These are phyloP conservation scores for Cryomyces minteri DNA, from an alignment of 495 filamentous ascomycete genomes.

Conservation along the genomic window DNA sequence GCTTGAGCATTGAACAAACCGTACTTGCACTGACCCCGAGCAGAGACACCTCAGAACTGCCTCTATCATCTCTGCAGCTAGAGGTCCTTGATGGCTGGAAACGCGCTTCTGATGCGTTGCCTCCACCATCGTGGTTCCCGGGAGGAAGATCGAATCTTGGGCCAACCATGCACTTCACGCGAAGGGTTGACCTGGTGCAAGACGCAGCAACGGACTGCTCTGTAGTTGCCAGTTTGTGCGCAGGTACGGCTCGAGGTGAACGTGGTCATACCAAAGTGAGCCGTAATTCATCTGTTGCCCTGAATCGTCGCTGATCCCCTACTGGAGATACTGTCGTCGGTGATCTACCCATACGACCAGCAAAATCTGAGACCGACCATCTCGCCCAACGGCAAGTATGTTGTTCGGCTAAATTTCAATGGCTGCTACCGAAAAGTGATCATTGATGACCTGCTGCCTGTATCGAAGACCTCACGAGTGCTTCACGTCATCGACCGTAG, in stretches of 20 bases:
- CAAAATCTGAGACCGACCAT: slow-evolving; percentile 31
- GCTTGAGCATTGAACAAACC: not conserved
- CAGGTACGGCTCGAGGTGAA: slow-evolving; percentile 46
- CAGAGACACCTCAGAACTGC: slow-evolving; percentile 49
- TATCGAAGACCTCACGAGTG: slow-evolving; percentile 48
- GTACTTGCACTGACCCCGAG: not conserved
- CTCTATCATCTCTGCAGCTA: slow-evolving; percentile 52
- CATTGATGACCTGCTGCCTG: slow-evolving; percentile 83
- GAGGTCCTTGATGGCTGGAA: slow-evolving; percentile 67
- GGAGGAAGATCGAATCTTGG: slow-evolving; percentile 8
- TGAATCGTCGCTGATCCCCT: not conserved
- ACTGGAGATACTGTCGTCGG: slow-evolving; percentile 41
- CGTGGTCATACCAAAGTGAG: slow-evolving; percentile 40
- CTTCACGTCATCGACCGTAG: slow-evolving; percentile 81
- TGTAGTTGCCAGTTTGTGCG: slow-evolving; percentile 88
- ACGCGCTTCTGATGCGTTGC: slow-evolving; percentile 42
- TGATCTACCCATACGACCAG: slow-evolving; percentile 56
- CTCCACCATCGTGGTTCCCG: slow-evolving; percentile 15
- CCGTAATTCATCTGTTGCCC: not conserved
- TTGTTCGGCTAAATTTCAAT: slow-evolving; percentile 87
- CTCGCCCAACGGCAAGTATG: slow-evolving; percentile 72
- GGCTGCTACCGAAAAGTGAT: slow-evolving; percentile 73
- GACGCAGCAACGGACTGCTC: slow-evolving; percentile 92
- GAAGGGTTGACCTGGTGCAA: slow-evolving; percentile 66
- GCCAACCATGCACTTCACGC: slow-evolving; percentile 33